These are phyloP conservation scores for Cetraspora pellucida DNA, from an alignment of 192 early-diverging fungal species.

Conservation along the genomic window DNA sequence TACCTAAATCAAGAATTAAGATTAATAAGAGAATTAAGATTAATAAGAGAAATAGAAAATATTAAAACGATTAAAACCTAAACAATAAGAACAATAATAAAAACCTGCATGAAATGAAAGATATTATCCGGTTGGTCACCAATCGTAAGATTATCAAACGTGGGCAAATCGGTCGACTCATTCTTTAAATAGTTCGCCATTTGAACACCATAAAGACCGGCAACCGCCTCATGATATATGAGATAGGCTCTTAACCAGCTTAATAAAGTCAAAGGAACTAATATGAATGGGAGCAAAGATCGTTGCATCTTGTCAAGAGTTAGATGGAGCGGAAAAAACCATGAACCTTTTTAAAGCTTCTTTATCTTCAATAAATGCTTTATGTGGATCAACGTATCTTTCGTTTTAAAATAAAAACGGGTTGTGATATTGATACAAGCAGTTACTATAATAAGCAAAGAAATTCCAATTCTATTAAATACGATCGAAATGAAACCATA, in stretches of 20 bases:
- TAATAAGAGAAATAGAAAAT: neutral
- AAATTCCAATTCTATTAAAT: no score
- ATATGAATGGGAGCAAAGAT: neutral
- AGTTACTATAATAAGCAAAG: no score
- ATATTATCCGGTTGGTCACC: slow-evolving; percentile 60
- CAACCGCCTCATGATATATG: neutral
- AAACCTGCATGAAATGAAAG: slow-evolving; percentile 74
- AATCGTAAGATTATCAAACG: slow-evolving; percentile 41
- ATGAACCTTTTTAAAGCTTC: no score
- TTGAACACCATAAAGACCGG: neutral
- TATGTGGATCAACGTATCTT: no score
- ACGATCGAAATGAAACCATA: no score
- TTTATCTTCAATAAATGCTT: no score
- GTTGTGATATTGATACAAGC: no score
- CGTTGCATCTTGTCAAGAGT: neutral
- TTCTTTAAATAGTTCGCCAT: neutral
- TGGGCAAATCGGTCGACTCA: neutral
- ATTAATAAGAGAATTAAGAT: neutral
- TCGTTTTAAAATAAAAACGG: no score
- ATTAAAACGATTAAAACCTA: neutral
- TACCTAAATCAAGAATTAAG: slow-evolving; percentile 49
- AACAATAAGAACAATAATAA: no score
- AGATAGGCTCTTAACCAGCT: slow-evolving; percentile 13
- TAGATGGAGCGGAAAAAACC: no score
- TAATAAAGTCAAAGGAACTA: slow-evolving; percentile 22